Conservation (phyloP, 1,284 basidiomycete genomes). For the Anthracocystis setariae region DNA sequence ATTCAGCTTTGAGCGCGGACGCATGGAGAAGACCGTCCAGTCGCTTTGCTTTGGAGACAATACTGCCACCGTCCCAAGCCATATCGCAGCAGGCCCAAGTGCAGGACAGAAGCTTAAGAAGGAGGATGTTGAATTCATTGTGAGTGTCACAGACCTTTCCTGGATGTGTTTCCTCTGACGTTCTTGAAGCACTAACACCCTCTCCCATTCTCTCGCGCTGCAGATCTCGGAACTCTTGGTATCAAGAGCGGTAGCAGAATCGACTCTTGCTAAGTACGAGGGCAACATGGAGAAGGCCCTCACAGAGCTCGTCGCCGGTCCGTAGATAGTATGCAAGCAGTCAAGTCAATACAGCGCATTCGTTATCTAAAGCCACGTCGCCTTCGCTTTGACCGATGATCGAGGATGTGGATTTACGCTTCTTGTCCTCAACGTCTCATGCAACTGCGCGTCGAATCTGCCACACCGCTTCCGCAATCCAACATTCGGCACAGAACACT, state of each 20-base stretch:
- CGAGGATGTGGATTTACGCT: too few relatives aligned
- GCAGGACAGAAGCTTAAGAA: slow-evolving; percentile 58
- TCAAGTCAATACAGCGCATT: not conserved
- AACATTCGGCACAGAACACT: too few relatives aligned
- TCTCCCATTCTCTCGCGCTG: not conserved
- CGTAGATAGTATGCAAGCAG: slow-evolving; percentile 2
- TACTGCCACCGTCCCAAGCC: slow-evolving; percentile 35
- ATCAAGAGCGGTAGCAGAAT: slow-evolving; percentile 34
- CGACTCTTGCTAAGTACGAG: slow-evolving; percentile 44
- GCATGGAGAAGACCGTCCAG: slow-evolving; percentile 60
- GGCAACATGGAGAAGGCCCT: slow-evolving; percentile 53
- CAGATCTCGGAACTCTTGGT: slow-evolving; percentile 45
- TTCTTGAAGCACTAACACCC: not conserved
- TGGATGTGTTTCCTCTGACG: not conserved
- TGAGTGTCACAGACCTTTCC: slow-evolving; percentile 29
- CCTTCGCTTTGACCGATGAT: too few relatives aligned
- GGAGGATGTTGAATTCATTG: slow-evolving; percentile 56
- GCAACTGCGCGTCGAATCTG: too few relatives aligned
- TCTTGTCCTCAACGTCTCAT: too few relatives aligned
- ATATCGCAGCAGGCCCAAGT: slow-evolving; percentile 37
- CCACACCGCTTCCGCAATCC: too few relatives aligned
- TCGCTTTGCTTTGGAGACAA: slow-evolving; percentile 57
- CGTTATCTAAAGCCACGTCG: too few relatives aligned
- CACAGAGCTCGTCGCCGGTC: slow-evolving; percentile 25
- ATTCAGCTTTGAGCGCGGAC: slow-evolving; percentile 61